Evolutionary conservation across 306 rosid species (phyloP).

Genomic region (Vachellia pachyceras): DNA sequence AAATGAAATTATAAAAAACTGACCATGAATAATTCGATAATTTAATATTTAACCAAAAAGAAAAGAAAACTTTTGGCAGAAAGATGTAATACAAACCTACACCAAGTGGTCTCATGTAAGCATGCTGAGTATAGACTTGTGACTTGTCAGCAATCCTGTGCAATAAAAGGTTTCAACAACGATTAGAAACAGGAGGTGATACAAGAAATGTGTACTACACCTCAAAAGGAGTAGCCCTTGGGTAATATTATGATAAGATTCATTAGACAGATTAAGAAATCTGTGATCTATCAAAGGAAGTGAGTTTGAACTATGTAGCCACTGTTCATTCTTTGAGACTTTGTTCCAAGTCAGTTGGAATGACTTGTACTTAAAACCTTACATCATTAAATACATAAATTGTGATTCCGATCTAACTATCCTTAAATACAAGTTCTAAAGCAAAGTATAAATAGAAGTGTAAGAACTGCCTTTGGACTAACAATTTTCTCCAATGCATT

Average conservation of each 20-base stretch:
- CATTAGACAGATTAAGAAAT: constrained; percentile 1
- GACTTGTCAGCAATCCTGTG: constrained; percentile 80
- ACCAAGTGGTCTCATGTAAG: constrained; percentile 85
- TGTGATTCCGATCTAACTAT: not conserved
- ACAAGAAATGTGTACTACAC: not conserved
- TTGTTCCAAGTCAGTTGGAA: not conserved
- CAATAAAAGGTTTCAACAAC: constrained; percentile 32
- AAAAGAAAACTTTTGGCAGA: not conserved
- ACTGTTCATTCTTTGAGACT: not conserved
- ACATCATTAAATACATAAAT: too few species aligned
- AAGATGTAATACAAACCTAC: constrained; percentile 55
- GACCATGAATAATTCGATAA: not conserved
- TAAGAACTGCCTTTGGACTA: not conserved
- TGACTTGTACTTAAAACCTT: not conserved
- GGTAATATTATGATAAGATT: not conserved
- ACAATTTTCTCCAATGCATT: not conserved
- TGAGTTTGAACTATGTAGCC: not conserved
- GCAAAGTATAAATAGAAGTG: not conserved
- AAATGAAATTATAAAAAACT: not conserved
- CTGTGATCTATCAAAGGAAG: not conserved
- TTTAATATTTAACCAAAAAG: not conserved
- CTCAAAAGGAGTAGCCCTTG: not conserved
- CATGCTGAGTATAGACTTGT: constrained; percentile 79
- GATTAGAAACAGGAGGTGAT: not conserved
- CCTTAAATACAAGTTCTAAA: not conserved